Base-by-base conservation (phyloP, 148 eudicot genomes). In the Bassia scoparia region DNA sequence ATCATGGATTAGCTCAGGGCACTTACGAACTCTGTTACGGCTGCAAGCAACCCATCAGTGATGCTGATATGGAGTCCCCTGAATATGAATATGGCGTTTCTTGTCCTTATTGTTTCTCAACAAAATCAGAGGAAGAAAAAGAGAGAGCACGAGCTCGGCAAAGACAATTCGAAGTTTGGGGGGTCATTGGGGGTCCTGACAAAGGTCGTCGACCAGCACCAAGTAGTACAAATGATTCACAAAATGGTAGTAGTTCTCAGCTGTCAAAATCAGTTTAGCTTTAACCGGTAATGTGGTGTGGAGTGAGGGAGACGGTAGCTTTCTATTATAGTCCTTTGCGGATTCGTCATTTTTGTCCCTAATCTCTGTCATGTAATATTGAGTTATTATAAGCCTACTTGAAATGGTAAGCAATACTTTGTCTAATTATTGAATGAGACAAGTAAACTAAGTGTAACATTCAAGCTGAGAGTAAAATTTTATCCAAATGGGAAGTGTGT, bases 111-210 rank as follows among this genome's bases (percentile, higher is more conserved):
- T 95, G 98, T 80, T 87, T 72, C 84, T 82, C 92, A 0, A 74
- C 83, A 9, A 95, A 95, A 80, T 91, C 97, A 1, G 98, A 87
- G 82, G 97, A 89, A 77, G 97, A 89, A 82, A 91, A 88, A 77
- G 96, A 95, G 76, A 82, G 98, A 79, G 98, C 97, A 12, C 84
- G 98, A 75, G 98, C 98, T 81, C 88, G 98, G 6, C 98, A 95
- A 72, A 83, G 83, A 78, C 98, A 95, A 80, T 95, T 91, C 8
- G 81, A 89, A 83, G 78, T 78, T n/a, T 95, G 89, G 86, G 98
- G 98, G 30, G 72, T 91, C 59, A 95, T 95, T 60, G 98, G 98
- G 52, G 98, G 98, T 24, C 98, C 94, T 1, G 87, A 91, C 76
- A 94, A 91, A 81, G 98, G 97, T 66, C 90, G 98, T 14, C 83